These are phyloP conservation scores for Zygotorulaspora chibaensis DNA, from an alignment of 805 yeast genomes.

Conservation along the genomic window DNA sequence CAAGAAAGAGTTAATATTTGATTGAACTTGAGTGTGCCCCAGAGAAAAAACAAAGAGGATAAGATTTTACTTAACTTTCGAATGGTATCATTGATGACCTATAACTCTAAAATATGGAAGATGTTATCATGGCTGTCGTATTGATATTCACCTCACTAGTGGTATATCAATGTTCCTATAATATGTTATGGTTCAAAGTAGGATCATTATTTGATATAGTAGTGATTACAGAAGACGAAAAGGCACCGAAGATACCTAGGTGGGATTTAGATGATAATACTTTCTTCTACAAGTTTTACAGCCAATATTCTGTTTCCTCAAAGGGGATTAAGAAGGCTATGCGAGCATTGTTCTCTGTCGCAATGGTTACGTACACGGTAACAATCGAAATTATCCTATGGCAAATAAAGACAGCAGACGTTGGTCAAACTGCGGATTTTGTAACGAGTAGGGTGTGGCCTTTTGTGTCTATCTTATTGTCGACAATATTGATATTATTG, in stretches of 20 bases:
- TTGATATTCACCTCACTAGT: constrained; percentile 5
- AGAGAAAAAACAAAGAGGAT: too few relatives aligned
- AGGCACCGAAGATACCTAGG: constrained; percentile 6
- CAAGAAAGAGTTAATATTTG: too few relatives aligned
- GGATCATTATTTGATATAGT: constrained; percentile 25
- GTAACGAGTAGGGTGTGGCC: constrained; percentile 30
- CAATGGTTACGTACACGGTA: constrained; percentile 27
- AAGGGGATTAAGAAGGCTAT: constrained; percentile 15
- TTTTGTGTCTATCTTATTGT: constrained; percentile 19
- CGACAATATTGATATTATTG: constrained; percentile 23
- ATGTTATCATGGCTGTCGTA: constrained; percentile 9
- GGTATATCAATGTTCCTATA: constrained; percentile 12
- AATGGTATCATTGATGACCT: neutral
- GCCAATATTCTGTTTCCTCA: constrained; percentile 32
- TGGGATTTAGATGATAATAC: constrained; percentile 15
- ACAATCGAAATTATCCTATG: constrained; percentile 33
- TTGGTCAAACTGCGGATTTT: constrained; percentile 16
- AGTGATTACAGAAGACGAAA: constrained; percentile 8
- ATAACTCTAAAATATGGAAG: constrained; percentile 8
- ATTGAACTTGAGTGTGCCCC: too few relatives aligned
- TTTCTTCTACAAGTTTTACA: constrained; percentile 28
- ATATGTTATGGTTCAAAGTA: constrained; percentile 14
- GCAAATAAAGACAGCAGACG: constrained; percentile 29
- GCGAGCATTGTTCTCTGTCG: constrained; percentile 25
- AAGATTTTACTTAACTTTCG: too few relatives aligned